phyloP scores from a whole-genome alignment of 345 rosid genomes.

The Arabis hirsuta region DNA sequence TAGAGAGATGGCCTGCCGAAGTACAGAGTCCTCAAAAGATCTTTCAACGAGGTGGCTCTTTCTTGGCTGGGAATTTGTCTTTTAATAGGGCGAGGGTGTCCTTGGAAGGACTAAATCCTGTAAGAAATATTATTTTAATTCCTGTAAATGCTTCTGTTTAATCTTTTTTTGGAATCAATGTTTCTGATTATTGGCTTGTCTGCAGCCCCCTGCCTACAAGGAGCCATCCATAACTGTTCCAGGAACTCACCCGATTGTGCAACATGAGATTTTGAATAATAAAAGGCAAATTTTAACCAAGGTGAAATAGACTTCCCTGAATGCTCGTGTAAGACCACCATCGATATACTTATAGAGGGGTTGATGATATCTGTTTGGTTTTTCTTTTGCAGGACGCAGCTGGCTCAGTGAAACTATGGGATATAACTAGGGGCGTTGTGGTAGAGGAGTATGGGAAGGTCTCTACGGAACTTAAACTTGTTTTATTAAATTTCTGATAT shows the following conservation, averaged over 20 bases:
- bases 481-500: constrained; percentile 22
- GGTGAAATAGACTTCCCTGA: constrained; percentile 50
- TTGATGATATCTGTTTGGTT: constrained; percentile 34
- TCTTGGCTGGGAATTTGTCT: constrained; percentile 96
- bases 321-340: constrained; percentile 21
- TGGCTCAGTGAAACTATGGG: constrained; percentile 97
- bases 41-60: constrained; percentile 89
- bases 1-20: constrained; percentile 93
- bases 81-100: constrained; percentile 97
- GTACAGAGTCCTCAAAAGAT: constrained; percentile 82
- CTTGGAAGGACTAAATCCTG: constrained; percentile 90
- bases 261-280: constrained; percentile 94
- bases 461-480: constrained; percentile 13
- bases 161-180: constrained; percentile 15
- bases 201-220: constrained; percentile 80
- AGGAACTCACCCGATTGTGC: constrained; percentile 90
- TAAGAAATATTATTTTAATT: constrained; percentile 49
- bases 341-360: constrained; percentile 6
- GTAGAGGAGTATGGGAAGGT: constrained; percentile 96
- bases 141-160: constrained; percentile 13
- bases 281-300: constrained; percentile 96
- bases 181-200: constrained; percentile 32
- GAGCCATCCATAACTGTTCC: constrained; percentile 74
- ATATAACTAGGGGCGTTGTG: constrained; percentile 83
- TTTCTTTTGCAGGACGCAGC: constrained; percentile 71